Base-by-base conservation (phyloP, 2,329 filamentous ascomycete genomes). In the Diaporthe helianthi region DNA sequence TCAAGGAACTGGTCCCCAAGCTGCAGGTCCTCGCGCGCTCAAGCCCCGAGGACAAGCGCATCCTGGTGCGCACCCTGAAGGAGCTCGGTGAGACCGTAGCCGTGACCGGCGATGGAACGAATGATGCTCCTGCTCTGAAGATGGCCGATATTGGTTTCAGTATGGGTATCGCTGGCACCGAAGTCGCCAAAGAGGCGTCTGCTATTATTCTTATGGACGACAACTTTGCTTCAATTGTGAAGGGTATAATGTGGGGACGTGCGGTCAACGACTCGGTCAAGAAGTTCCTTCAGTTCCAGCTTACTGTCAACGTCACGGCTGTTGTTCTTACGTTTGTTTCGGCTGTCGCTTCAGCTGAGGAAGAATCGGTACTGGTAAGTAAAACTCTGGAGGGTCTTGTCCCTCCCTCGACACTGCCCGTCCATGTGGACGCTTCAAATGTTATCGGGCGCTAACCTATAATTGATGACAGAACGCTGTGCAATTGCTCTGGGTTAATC, bases 401-500 rank as follows among this genome's bases (percentile, higher is more conserved):
- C 19, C 38, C 22, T 29, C 17, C n/a, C 6, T 6, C 2, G 13
- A 8, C 17, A 13, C 33, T 12, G 24, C 24, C 17, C 7, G n/a
- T 3, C 29, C 22, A 17, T 13, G 5, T n/a, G 12, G 38, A 15
- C 4, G 26, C 26, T 2, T 24, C 19, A 2, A 12, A 60, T n/a
- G n/a, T 12, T 6, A 29, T 61, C 41, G 36, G 41, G 13, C n/a
- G 9, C 58, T 63, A 29, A 63, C 44, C 15, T 49, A 2, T 36
- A n/a, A n/a, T n/a, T n/a, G n/a, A 26, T 31, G 1, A 49, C 58
- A 63, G 58, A 93, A 85, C 26, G 91, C 92, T n/a, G 92, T 94
- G 19, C 92, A 94, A 79, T 84, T 94, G 69, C 86, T 94, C 24
- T 94, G 92, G 92, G 91, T 94, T 73, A 94, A 94, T 73, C 83